These are phyloP conservation scores for Fusarium dlaminii DNA, from an alignment of 2,329 filamentous ascomycete genomes.

Conservation along the genomic window DNA sequence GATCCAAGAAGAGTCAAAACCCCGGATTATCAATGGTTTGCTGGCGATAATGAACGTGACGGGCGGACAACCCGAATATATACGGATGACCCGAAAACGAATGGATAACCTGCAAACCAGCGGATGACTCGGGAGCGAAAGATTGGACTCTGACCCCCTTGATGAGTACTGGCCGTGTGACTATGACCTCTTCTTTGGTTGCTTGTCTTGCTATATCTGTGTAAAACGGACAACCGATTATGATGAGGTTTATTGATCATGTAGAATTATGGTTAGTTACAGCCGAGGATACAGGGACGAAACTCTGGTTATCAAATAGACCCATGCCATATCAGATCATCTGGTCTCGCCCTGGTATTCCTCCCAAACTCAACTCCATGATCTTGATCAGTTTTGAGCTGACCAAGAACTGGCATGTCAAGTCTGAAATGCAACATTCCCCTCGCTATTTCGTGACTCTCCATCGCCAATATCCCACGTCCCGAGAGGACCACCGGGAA, in stretches of 20 bases:
- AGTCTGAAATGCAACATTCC: background rate
- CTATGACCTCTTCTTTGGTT: background rate
- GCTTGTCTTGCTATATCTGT: rapidly evolving
- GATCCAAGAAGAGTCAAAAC: too few species aligned
- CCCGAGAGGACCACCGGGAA: constrained; percentile 24
- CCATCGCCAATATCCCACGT: background rate
- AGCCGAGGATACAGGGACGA: background rate
- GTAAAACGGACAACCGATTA: rapidly evolving
- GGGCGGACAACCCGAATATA: background rate
- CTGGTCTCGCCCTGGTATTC: rapidly evolving
- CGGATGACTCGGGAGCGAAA: background rate
- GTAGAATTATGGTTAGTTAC: rapidly evolving
- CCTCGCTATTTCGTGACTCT: background rate
- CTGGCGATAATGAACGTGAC: background rate
- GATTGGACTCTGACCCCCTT: rapidly evolving
- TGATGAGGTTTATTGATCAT: background rate
- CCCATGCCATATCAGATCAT: background rate
- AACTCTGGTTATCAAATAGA: too few species aligned
- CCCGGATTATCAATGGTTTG: background rate
- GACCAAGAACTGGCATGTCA: background rate
- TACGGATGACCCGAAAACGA: background rate
- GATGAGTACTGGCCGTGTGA: background rate
- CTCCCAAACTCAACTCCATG: background rate
- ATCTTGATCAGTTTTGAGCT: background rate
- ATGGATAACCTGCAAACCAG: background rate